phyloP scores from a whole-genome alignment of 768 basidiomycete genomes.

The Pilatotrama ljubarskyi region DNA sequence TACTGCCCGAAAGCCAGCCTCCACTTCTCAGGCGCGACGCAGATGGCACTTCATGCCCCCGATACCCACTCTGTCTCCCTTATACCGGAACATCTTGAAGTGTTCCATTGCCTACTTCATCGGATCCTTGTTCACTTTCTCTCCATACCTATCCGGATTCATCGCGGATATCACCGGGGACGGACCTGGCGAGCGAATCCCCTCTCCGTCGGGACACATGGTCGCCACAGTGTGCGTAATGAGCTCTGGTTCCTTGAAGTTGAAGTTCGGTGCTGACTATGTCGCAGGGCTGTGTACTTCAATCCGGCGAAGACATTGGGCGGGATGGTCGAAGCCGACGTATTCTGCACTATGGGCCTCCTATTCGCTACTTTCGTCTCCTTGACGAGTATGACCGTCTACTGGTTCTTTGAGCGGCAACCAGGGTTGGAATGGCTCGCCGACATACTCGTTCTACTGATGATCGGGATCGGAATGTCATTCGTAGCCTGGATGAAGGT shows the following conservation, averaged over 20 bases:
- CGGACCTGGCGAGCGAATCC: conserved; percentile 46
- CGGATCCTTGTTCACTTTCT: conserved; percentile 91
- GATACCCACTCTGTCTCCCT: conserved; percentile 43
- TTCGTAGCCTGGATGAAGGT: conserved; percentile 88
- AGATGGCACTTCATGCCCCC: conserved; percentile 27
- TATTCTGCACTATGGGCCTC: conserved; percentile 73
- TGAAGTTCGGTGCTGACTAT: neutral
- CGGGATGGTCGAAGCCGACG: conserved; percentile 88
- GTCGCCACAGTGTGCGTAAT: conserved; percentile 83
- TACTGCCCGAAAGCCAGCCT: neutral
- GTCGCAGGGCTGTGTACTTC: conserved; percentile 73
- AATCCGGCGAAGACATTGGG: conserved; percentile 94
- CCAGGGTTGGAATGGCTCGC: conserved; percentile 75
- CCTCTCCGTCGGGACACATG: conserved; percentile 84
- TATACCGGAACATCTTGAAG: conserved; percentile 80
- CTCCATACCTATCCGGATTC: conserved; percentile 66
- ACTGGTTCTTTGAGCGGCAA: conserved; percentile 74
- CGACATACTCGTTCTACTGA: conserved; percentile 70
- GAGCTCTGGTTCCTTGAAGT: neutral
- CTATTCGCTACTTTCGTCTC: conserved; percentile 73
- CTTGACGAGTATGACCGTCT: conserved; percentile 72
- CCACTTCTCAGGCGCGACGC: neutral
- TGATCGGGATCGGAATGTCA: conserved; percentile 85
- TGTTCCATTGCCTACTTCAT: conserved; percentile 90
- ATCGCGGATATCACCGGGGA: conserved; percentile 62